Percentiles rank a stretch among this genome's conserved stretches.
phyloP scores from a whole-genome alignment of 441 rosid genomes.

The Jatropha multifida region DNA sequence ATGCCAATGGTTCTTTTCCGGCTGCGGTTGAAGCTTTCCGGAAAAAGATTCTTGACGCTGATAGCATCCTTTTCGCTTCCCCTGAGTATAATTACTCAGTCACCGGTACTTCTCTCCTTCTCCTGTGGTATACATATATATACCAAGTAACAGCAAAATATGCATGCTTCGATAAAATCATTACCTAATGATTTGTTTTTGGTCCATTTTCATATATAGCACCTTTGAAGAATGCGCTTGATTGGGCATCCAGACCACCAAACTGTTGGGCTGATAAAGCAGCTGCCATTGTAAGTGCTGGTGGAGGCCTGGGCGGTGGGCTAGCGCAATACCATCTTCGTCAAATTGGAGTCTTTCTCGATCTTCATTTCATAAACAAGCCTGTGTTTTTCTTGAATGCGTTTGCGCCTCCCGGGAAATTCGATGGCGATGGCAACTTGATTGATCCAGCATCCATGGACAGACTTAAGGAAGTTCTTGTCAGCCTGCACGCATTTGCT shows the following conservation, averaged over 20 bases:
- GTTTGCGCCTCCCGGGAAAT: conserved; percentile 64
- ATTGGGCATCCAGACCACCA: conserved; percentile 81
- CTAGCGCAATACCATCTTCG: conserved; percentile 66
- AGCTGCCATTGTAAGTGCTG: conserved; percentile 67
- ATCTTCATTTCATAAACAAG: conserved; percentile 83
- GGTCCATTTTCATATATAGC: conserved; percentile 26
- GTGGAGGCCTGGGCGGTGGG: conserved; percentile 58
- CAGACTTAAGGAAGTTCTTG: conserved; percentile 46
- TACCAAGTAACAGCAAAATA: no score
- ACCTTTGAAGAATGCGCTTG: conserved; percentile 76
- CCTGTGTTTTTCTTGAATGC: conserved; percentile 67
- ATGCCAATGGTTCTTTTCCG: conserved; percentile 50
- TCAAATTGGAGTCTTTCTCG: conserved; percentile 70
- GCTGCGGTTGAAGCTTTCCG: conserved; percentile 66
- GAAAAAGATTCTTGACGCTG: conserved; percentile 51
- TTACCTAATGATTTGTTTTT: no score
- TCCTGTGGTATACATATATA: no score
- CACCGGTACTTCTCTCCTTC: conserved; percentile 39
- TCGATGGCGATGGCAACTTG: conserved; percentile 59
- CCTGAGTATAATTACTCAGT: conserved; percentile 81
- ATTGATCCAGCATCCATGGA: conserved; percentile 47
- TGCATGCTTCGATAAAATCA: no score
- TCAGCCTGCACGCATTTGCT: conserved; percentile 53
- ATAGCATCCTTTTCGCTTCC: conserved; percentile 61
- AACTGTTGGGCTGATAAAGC: conserved; percentile 79